Evolutionary conservation across 2,329 filamentous ascomycete species (phyloP), one percentile per base, ranked within the genome.

Genomic region (Thielaviopsis punctulata): DNA sequence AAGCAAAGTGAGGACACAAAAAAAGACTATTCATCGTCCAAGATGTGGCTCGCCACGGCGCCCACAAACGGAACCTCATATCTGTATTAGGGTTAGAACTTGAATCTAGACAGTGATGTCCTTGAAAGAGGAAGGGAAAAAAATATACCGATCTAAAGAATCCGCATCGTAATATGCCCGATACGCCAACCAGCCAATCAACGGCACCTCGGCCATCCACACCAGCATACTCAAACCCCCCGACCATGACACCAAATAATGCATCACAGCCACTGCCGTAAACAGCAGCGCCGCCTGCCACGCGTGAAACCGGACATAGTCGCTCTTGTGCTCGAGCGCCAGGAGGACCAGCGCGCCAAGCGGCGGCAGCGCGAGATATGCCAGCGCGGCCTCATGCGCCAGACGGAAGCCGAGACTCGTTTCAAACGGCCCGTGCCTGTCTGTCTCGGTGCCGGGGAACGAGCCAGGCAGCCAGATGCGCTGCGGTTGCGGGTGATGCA

Each of bases 221-320:
- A 98, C 68, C 19, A 90, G 63, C 85, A 87, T 95, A 56, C 84
- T 89, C 1, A 96, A 70, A 52, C 93, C 80, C 1, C 72, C 74
- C 22, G 86, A 90, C 84, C 87, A 95, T 12, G 81, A 82, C 65
- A 96, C 82, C 43, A 96, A 69, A 36, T 96, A 73, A 63, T 96
- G 90, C 22, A 95, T 59, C 49, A 94, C 67, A 66, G 89, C 77
- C 54, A 79, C 62, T 48, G 76, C 76, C 0, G 85, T 83, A 65
- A 95, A 95, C 2, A 94, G 66, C 61, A 95, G 72, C 57, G 83
- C 82, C 6, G 84, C 86, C 68, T 98, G 92, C 90, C 92, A 98
- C 7, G 92, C 92, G 66, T 98, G 92, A 60, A 96, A 96, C 57
- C 92, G 77, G 53, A 98, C 92, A 66, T 95, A 98, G 68, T 98